Evolutionary conservation across 805 yeast genomes (phyloP).

Genomic region (Sugiyamaella floridensis): DNA sequence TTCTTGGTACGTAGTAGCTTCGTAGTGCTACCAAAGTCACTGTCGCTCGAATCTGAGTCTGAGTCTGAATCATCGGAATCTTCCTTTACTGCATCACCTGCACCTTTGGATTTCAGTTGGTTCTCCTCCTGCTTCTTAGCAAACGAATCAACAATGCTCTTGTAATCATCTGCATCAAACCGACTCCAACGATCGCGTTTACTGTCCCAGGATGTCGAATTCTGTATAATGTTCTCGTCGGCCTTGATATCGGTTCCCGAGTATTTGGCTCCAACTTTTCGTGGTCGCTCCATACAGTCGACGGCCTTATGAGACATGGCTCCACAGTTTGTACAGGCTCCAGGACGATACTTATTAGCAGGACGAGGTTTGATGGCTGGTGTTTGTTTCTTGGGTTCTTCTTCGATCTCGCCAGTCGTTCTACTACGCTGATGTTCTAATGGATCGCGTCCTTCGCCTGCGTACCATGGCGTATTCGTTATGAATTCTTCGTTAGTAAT

Average conservation of each 20-base stretch:
- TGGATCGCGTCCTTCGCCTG: constrained; percentile 18
- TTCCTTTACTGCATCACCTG: constrained; percentile 9
- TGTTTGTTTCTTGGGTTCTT: constrained; percentile 24
- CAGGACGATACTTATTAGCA: constrained; percentile 31
- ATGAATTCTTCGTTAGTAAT: constrained; percentile 18
- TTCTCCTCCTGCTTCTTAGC: constrained; percentile 18
- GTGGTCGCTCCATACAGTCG: constrained; percentile 57
- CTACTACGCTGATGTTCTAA: constrained; percentile 24
- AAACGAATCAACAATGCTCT: constrained; percentile 35
- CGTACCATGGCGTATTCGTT: constrained; percentile 31
- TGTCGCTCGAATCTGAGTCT: neutral
- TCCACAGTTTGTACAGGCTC: constrained; percentile 56
- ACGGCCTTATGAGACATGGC: constrained; percentile 40
- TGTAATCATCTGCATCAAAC: constrained; percentile 58
- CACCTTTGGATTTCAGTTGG: neutral
- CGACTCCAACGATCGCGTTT: constrained; percentile 82
- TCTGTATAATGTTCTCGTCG: constrained; percentile 23
- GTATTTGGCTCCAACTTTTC: constrained; percentile 35
- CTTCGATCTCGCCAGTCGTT: constrained; percentile 15
- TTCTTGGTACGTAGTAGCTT: neutral
- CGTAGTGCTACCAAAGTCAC: constrained; percentile 22
- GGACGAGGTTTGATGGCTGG: constrained; percentile 14
- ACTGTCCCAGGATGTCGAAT: constrained; percentile 49
- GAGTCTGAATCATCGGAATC: neutral
- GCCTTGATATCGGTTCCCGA: constrained; percentile 26